These are phyloP conservation scores for Medicago truncatula DNA, from an alignment of 306 rosid genomes.

Conservation along the genomic window MtrunA17r5.0-ANR NC_053046.1:36843501-36844000, in stretches of 20 bases:
- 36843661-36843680: conserved; percentile 42
- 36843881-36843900: too few relatives aligned
- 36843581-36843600: conserved; percentile 49
- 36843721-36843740: neutral
- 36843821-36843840: neutral
- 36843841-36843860: neutral
- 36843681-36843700: conserved; percentile 43
- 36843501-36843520: conserved; percentile 48
- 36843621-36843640: conserved; percentile 38
- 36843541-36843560: conserved; percentile 47
- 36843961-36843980: neutral
- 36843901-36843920: neutral
- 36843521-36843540: conserved; percentile 51
- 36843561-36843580: conserved; percentile 45
- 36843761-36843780: conserved; percentile 13
- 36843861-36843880: neutral
- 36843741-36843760: conserved; percentile 19
- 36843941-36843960: neutral
- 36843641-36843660: conserved; percentile 41
- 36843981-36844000: neutral
- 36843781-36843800: conserved; percentile 1
- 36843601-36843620: conserved; percentile 68
- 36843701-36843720: conserved; percentile 22
- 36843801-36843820: conserved; percentile 23
- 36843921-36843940: neutral